These are phyloP conservation scores for Auricularia heimuer DNA, from an alignment of 768 basidiomycete species.

Conservation along the genomic window DNA sequence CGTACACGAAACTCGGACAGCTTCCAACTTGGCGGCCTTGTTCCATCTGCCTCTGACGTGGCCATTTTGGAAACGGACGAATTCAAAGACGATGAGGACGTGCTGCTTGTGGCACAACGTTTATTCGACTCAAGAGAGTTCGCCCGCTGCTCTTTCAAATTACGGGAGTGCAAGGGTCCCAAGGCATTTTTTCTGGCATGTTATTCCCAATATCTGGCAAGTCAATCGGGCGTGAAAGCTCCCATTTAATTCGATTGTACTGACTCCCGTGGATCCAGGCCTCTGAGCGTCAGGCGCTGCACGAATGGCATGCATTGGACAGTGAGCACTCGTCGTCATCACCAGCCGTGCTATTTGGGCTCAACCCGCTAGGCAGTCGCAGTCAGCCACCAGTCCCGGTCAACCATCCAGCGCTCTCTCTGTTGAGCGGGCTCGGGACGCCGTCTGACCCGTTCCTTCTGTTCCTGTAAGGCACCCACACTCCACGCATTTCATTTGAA, in stretches of 20 bases:
- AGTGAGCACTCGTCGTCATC: conserved; percentile 33
- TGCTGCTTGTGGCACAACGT: conserved; percentile 58
- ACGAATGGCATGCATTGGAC: conserved; percentile 78
- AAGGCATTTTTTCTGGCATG: conserved; percentile 67
- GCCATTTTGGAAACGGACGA: conserved; percentile 17
- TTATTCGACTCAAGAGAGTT: conserved; percentile 74
- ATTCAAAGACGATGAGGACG: conserved; percentile 53
- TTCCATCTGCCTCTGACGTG: conserved; percentile 8
- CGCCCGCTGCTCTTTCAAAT: conserved; percentile 53
- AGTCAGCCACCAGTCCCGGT: conserved; percentile 59
- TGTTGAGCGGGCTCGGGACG: conserved; percentile 51
- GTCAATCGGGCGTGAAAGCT: conserved; percentile 18
- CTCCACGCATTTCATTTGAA: conserved; percentile 16
- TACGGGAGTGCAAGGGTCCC: conserved; percentile 56
- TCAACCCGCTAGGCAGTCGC: conserved; percentile 42
- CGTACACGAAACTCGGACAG: conserved; percentile 1
- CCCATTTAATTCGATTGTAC: background rate
- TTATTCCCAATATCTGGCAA: conserved; percentile 81
- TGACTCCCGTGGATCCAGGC: conserved; percentile 36
- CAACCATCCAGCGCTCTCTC: conserved; percentile 44
- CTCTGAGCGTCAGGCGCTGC: conserved; percentile 70
- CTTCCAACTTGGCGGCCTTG: conserved; percentile 4
- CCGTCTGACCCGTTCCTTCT: conserved; percentile 70
- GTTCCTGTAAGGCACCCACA: conserved; percentile 47
- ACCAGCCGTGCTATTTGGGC: background rate